A percentile compares a stretch with the other conserved stretches of the same genome.
phyloP scores from a whole-genome alignment of 2,329 filamentous ascomycete genomes.

The Fusarium sp. region DNA sequence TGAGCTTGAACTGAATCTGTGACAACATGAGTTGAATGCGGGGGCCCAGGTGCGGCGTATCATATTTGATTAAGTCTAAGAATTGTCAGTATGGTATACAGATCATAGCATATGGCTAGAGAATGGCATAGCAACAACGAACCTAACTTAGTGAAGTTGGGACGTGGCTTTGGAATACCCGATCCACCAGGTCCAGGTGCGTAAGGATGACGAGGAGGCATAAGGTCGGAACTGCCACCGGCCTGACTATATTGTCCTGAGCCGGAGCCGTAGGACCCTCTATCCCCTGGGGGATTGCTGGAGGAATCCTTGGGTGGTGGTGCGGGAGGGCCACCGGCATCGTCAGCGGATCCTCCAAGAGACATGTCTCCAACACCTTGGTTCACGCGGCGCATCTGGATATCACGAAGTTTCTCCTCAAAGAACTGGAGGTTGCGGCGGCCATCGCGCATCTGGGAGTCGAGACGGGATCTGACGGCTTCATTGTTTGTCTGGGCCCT shows the following conservation, averaged over 20 bases:
- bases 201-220: constrained; percentile 85
- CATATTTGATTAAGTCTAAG: constrained; percentile 96
- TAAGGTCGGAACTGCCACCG: constrained; percentile 76
- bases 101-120: constrained; percentile 1
- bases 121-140: constrained; percentile 51
- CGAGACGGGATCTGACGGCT: constrained; percentile 87
- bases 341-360: constrained; percentile 59
- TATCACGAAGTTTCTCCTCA: constrained; percentile 88
- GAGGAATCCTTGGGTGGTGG: constrained; percentile 80
- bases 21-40: constrained; percentile 99
- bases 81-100: constrained; percentile 17
- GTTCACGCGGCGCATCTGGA: constrained; percentile 83
- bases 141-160: constrained; percentile 98
- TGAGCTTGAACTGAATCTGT: constrained; percentile 98
- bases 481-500: constrained; percentile 96
- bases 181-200: constrained; percentile 74
- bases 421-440: constrained; percentile 95
- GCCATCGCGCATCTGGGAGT: constrained; percentile 94
- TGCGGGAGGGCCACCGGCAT: constrained; percentile 65
- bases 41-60: constrained; percentile 93
- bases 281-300: constrained; percentile 59
- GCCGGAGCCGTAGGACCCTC: constrained; percentile 71
- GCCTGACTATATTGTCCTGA: constrained; percentile 65
- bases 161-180: constrained; percentile 77
- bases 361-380: constrained; percentile 76